Evolutionary conservation across 768 basidiomycete genomes (phyloP).

Genomic region (Pleurotus tuoliensis): DNA sequence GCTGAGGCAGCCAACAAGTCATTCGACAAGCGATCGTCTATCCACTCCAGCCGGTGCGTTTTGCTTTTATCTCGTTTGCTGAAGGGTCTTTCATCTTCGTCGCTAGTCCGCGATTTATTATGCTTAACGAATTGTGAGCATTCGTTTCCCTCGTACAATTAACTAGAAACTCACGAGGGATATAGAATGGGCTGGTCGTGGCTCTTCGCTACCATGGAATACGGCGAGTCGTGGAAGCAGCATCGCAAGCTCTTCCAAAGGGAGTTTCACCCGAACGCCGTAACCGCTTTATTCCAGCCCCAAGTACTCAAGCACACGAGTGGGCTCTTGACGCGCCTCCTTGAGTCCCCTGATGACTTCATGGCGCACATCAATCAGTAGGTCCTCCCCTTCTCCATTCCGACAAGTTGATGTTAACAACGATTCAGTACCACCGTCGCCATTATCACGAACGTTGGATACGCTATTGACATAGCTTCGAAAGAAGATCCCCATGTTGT

Average conservation of each 20-base stretch:
- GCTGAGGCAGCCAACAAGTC: conserved; percentile 32
- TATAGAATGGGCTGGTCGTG: conserved; percentile 39
- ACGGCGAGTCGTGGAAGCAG: conserved; percentile 36
- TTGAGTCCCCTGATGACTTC: conserved; percentile 35
- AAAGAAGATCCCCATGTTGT: conserved; percentile 40
- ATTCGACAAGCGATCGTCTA: conserved; percentile 35
- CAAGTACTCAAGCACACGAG: conserved; percentile 24
- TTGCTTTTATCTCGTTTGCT: background rate
- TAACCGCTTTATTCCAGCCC: conserved; percentile 23
- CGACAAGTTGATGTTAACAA: background rate
- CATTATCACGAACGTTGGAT: conserved; percentile 22
- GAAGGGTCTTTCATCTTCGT: background rate
- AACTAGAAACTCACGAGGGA: background rate
- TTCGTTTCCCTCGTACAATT: background rate
- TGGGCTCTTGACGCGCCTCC: conserved; percentile 26
- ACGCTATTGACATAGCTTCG: conserved; percentile 39
- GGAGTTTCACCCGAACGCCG: conserved; percentile 32
- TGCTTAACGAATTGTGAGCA: conserved; percentile 24
- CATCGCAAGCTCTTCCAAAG: conserved; percentile 37
- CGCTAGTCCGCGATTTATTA: conserved; percentile 22
- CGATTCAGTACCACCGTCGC: conserved; percentile 3
- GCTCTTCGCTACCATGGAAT: conserved; percentile 35
- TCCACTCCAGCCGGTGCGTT: conserved; percentile 37
- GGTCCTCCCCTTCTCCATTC: conserved; percentile 12
- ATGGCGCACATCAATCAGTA: conserved; percentile 32